These are phyloP conservation scores for Phragmites australis DNA, from an alignment of 176 grass and related monocot species.

Conservation along the genomic window DNA sequence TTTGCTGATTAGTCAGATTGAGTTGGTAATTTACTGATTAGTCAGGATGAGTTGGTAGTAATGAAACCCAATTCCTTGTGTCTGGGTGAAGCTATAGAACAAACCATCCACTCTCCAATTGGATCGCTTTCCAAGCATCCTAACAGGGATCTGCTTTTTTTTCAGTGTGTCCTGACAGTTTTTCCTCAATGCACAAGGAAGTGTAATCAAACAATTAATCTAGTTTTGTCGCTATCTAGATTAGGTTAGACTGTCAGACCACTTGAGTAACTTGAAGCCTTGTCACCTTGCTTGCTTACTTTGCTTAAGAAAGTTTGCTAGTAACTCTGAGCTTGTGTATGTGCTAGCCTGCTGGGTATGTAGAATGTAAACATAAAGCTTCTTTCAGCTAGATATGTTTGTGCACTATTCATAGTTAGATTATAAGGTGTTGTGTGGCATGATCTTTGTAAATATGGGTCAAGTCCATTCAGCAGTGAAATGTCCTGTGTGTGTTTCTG, in stretches of 20 bases:
- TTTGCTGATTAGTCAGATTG: neutral
- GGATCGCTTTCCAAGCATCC: neutral
- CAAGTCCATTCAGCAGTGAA: conserved; percentile 2
- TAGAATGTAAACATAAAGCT: neutral
- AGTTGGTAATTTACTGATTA: neutral
- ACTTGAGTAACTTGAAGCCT: conserved; percentile 1
- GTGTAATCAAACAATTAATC: neutral
- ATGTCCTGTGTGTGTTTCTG: neutral
- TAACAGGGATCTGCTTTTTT: neutral
- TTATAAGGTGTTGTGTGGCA: neutral
- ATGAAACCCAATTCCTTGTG: neutral
- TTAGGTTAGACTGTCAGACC: neutral
- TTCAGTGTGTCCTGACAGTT: neutral
- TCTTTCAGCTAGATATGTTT: neutral
- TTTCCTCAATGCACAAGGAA: conserved; percentile 31
- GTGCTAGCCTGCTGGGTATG: neutral
- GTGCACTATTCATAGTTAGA: neutral
- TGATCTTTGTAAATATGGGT: conserved; percentile 14
- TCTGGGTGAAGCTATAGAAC: neutral
- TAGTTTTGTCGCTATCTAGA: neutral
- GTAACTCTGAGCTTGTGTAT: neutral
- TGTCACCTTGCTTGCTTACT: neutral
- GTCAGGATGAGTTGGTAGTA: neutral
- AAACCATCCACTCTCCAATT: neutral
- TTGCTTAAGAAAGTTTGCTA: neutral